These are phyloP conservation scores for Fusarium aywerte DNA, from an alignment of 2,329 filamentous ascomycete genomes.

Conservation along the genomic window DNA sequence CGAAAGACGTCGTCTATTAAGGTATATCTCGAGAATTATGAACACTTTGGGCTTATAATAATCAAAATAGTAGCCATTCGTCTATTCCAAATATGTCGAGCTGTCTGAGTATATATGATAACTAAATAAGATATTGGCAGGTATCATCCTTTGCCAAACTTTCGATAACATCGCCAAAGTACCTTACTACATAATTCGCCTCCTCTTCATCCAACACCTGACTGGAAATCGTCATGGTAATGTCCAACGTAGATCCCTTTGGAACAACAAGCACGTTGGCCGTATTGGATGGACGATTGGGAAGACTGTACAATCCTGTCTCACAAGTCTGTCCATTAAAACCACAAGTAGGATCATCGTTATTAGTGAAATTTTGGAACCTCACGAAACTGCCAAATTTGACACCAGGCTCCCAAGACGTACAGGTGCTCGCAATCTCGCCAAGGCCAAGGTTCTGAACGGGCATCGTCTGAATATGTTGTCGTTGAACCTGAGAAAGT, in stretches of 20 bases:
- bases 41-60: too few relatives aligned
- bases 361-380: constrained; percentile 14
- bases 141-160: background rate
- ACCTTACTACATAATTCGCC: background rate
- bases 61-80: too few relatives aligned
- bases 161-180: background rate
- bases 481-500: background rate
- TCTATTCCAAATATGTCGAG: too few relatives aligned
- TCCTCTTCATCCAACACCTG: background rate
- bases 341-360: background rate
- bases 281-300: background rate
- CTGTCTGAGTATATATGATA: too few relatives aligned
- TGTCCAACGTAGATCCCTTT: background rate
- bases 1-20: too few relatives aligned
- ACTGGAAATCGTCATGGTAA: constrained; percentile 2
- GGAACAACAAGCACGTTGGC: constrained; percentile 13
- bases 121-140: background rate
- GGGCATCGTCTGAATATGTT: constrained; percentile 1
- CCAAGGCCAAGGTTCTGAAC: background rate
- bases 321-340: background rate
- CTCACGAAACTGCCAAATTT: constrained; percentile 7
- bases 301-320: constrained; percentile 2
- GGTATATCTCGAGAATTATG: too few relatives aligned
- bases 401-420: background rate
- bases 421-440: background rate